Evolutionary conservation across 139 green algal species (phyloP), one percentile per base, ranked within the genome.

Genomic region (Chlamydomonas sphaeroides): DNA sequence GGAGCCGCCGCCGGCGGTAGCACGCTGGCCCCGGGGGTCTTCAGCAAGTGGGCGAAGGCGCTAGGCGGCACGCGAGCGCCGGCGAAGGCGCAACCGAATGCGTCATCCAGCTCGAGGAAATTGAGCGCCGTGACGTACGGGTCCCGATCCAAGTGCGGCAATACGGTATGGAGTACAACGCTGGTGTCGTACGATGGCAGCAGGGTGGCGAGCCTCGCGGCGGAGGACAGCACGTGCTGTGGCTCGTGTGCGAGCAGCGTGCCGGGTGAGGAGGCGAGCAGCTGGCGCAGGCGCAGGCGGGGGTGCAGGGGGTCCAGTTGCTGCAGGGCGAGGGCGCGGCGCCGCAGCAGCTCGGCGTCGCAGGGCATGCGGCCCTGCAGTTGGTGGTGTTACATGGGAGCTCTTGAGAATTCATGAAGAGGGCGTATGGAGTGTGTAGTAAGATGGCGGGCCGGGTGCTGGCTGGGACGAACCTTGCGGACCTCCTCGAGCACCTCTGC

Each of bases 1-100:
- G n/a, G n/a, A n/a, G n/a, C n/a, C n/a, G n/a, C n/a, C n/a, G n/a
- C 23, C 15, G 74, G 59, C 61, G 41, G 72, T 30, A 80, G n/a
- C 38, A 80, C 39, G 21, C 51, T 80, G 30, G 74, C 59, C 1
- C 59, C 59, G 0, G 74, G 59, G 6, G 74, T 17, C 10, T 59
- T 39, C 18, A 80, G 61, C 18, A 80, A n/a, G 30, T 80, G 74
- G 2, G 74, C 74, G 39, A 80, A 80, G 28, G 35, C 57, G 59
- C 74, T 80, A 59, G 74, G 74, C 30, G 74, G 74, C 61, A 80
- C 59, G 15, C 74, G 74, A n/a, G 74, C 74, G 41, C 74, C 74
- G 39, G 59, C 41, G 32, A 80, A 80, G 1, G 74, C 74, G 30
- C n/a, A 7, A 1, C 74, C 41, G 25, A 80, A 80, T 17, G 68